Conservation (phyloP, 768 basidiomycete genomes). For the Gloeopeniophorella convolvens region DNA sequence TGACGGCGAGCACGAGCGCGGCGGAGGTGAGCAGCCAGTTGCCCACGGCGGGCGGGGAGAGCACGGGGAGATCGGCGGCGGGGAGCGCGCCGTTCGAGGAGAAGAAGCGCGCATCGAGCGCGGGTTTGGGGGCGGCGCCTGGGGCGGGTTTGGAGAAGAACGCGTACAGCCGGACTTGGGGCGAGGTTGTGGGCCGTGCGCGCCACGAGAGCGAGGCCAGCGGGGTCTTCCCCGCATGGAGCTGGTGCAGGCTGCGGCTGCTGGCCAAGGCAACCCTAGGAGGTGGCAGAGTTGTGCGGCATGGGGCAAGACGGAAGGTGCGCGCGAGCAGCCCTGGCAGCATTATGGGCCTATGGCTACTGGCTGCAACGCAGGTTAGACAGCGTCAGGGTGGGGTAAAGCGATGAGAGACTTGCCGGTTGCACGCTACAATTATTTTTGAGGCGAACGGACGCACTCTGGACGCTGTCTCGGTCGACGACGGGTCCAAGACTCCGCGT, state of each 20-base stretch:
- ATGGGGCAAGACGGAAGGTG: neutral
- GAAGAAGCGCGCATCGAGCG: constrained; percentile 34
- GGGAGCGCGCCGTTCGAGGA: constrained; percentile 29
- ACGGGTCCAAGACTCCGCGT: neutral
- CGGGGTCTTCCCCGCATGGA: neutral
- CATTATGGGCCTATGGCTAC: no score
- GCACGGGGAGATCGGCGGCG: constrained; percentile 39
- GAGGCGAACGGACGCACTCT: neutral
- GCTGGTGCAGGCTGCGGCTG: neutral
- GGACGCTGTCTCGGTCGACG: no score
- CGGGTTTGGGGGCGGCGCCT: constrained; percentile 7
- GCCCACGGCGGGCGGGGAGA: constrained; percentile 66
- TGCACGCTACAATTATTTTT: no score
- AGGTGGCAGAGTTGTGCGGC: neutral
- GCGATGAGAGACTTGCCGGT: no score
- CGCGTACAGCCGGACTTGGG: constrained; percentile 3
- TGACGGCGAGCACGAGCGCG: constrained; percentile 81
- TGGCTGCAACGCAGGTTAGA: no score
- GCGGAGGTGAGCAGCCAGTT: constrained; percentile 85
- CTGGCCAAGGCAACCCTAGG: neutral
- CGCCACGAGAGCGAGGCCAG: neutral
- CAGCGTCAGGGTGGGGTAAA: no score
- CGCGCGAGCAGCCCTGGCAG: neutral
- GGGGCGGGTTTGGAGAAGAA: constrained; percentile 4
- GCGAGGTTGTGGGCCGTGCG: no score